Evolutionary conservation across 495 filamentous ascomycete species (phyloP), one percentile per base, ranked within the genome.

Genomic region (Astrothelium subdiscretum): DNA sequence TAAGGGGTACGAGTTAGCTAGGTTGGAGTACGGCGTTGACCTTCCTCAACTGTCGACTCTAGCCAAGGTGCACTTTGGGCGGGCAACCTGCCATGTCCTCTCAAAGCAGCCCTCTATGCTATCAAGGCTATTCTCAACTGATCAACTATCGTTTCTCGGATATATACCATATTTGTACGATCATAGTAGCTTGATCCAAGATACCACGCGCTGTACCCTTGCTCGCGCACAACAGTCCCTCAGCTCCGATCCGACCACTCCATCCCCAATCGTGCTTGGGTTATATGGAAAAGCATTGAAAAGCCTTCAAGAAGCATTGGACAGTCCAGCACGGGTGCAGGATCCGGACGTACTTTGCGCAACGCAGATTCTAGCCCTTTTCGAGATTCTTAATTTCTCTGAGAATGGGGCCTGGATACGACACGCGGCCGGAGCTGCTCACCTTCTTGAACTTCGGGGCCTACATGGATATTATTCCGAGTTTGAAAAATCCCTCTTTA

Each of bases 401-500:
- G 58, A 59, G 57, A 62, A 65, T 32, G 61, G 61, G 20, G 63
- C 66, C 15, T 72, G 68, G 68, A 61, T 62, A n/a, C 68, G 67
- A 18, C 68, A 70, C 38, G 65, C 68, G 20, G 43, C 60, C 22
- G 70, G 70, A n/a, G 69, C 68, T 31, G 59, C 66, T 10, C 63
- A 66, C 2, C 61, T 72, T 11, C 63, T 72, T n/a, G 60, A 65
- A 42, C 59, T 68, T 18, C 42, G 68, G 1, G 67, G 66, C 12
- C 63, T 65, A 2, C n/a, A 57, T n/a, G 63, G 66, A 27, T 72
- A 69, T 58, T 29, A 48, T 5, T 62, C 68, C 4, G 70, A 72
- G 13, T 70, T 70, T 51, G 70, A 72, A 35, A 68, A 68, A 59
- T 59, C 66, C 0, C 64, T 72, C n/a, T 67, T 72, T 40, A 64